A percentile compares a stretch with the other conserved stretches of the same genome.
These are phyloP conservation scores for Isatis lusitanica DNA, from an alignment of 441 rosid genomes.

Conservation along the genomic window DNA sequence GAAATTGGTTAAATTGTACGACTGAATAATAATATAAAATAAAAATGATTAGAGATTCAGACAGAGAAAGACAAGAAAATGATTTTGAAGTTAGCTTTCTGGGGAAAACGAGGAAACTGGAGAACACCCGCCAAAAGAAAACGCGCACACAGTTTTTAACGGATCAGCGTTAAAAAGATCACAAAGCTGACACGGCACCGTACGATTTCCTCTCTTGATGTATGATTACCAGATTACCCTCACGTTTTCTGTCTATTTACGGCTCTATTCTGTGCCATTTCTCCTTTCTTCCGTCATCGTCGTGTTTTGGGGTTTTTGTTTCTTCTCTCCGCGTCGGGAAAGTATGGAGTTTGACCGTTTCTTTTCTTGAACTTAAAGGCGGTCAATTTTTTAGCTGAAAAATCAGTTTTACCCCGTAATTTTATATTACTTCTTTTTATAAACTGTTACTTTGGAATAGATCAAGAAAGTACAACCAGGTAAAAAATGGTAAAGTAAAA, in stretches of 20 bases:
- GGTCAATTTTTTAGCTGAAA: not conserved
- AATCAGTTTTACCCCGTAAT: not conserved
- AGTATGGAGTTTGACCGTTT: constrained; percentile 34
- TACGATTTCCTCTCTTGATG: not conserved
- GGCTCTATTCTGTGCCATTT: constrained; percentile 13
- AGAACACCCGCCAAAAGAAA: constrained; percentile 29
- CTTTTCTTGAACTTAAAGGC: constrained; percentile 5
- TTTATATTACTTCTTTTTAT: not conserved
- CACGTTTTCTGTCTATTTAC: not conserved
- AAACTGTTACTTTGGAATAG: not conserved
- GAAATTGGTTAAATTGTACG: not conserved
- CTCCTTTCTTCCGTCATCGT: not conserved
- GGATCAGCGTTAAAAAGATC: constrained; percentile 17
- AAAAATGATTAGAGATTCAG: not conserved
- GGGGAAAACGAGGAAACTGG: constrained; percentile 27
- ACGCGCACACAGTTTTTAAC: constrained; percentile 33
- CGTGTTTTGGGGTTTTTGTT: constrained; percentile 12
- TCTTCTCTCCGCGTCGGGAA: constrained; percentile 30
- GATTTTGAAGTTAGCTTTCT: constrained; percentile 22
- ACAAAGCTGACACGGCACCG: constrained; percentile 8
- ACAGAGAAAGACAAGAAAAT: constrained; percentile 36
- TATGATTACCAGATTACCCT: not conserved
- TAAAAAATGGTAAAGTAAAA: not conserved
- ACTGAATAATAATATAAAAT: not conserved
- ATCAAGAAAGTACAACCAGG: not conserved